Base-by-base conservation (phyloP, 495 filamentous ascomycete species). In the Xylaria bambusicola region DNA sequence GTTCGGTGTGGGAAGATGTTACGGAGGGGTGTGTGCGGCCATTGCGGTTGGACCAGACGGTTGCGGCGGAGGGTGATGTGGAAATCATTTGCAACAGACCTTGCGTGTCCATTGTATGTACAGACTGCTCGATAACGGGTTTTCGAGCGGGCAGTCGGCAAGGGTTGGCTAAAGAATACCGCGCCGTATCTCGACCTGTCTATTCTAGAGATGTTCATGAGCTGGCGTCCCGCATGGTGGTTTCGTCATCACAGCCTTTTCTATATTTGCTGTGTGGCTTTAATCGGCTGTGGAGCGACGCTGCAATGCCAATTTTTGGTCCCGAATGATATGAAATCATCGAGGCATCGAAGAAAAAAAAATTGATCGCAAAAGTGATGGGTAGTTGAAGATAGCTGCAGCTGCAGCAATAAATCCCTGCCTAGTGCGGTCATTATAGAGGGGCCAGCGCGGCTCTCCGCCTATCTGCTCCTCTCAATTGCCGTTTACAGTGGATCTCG, bases 171-270 rank as follows among this genome's bases (percentile, higher is more conserved):
- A 61, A 71, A 66, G 63, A 73, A 69, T 65, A 79, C 72, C 65
- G 75, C 71, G 75, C 77, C 75, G 75, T 74, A 78, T 75, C 75
- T 75, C 73, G 75, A 76, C 73, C 77, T 72, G 69, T 81, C 75
- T 71, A 79, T 76, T 76, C 73, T 76, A 60, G 74, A 68, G 72
- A 77, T 71, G 79, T 75, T 80, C 78, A 81, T 81, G 78, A 71
- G 78, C 68, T 74, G 72, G 73, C 29, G 57, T 60, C 67, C 73
- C 69, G 69, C 78, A 81, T 81, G 70, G 63, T 78, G 70, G 60
- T 65, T 62, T 45, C 64, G 61, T 66, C 70, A 77, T 71, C 72
- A 73, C 68, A 73, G 62, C 72, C 68, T 72, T 65, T 65, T 55
- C 58, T 70, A 66, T 36, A 48, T 48, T 53, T 15, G 64, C 57